These are phyloP conservation scores for Hyphodiscus sp. DNA, from an alignment of 2,329 filamentous ascomycete genomes.

Conservation along the genomic window DNA sequence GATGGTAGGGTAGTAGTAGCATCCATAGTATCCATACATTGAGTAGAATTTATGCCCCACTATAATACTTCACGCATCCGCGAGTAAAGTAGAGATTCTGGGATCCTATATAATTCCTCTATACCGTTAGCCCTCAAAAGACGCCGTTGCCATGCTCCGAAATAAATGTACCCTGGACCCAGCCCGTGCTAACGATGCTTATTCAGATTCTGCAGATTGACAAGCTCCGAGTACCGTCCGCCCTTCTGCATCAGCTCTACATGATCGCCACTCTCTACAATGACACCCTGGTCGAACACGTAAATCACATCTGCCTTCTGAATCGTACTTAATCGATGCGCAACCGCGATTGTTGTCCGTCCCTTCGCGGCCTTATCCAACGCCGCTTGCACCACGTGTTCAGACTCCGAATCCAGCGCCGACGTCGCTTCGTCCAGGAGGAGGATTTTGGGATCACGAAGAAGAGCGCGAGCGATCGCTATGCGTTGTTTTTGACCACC, in stretches of 20 bases:
- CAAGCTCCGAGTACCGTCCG: constrained; percentile 71
- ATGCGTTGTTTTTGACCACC: constrained; percentile 95
- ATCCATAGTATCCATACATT: no score
- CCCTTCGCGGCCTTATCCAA: constrained; percentile 77
- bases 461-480: constrained; percentile 79
- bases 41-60: no score
- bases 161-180: no score
- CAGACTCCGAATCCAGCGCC: constrained; percentile 68
- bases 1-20: no score
- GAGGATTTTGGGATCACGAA: constrained; percentile 85
- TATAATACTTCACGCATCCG: no score
- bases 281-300: constrained; percentile 84
- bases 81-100: no score
- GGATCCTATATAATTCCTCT: no score
- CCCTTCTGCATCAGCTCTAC: constrained; percentile 61
- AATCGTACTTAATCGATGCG: constrained; percentile 86
- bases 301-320: constrained; percentile 94
- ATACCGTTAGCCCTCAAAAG: no score
- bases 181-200: constrained; percentile 27
- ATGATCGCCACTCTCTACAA: constrained; percentile 83
- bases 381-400: constrained; percentile 75
- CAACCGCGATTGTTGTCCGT: constrained; percentile 88
- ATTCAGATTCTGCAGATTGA: constrained; percentile 72
- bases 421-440: constrained; percentile 77
- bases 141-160: no score